Conservation (phyloP, 2,329 filamentous ascomycete genomes). For the Hymenoscyphus albidus region DNA sequence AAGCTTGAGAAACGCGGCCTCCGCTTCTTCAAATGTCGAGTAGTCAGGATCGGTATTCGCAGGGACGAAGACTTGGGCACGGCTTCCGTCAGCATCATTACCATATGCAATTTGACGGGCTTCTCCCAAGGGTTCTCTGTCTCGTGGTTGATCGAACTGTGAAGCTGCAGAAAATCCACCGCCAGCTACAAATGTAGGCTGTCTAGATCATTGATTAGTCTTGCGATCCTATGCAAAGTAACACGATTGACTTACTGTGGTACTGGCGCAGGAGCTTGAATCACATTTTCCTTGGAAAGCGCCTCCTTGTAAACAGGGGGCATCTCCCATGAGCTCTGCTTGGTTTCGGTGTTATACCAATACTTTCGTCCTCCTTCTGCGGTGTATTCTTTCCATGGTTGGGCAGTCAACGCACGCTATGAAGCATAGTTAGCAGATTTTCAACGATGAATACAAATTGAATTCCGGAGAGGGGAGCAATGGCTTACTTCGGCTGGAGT, state of each 20-base stretch:
- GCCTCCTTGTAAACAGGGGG: conserved; percentile 77
- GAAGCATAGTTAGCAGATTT: conserved; percentile 14
- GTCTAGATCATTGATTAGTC: conserved; percentile 19
- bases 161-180: conserved; percentile 36
- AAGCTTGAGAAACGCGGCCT: conserved; percentile 88
- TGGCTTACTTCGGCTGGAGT: conserved; percentile 67
- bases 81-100: conserved; percentile 46
- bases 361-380: conserved; percentile 85
- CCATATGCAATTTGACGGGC: conserved; percentile 56
- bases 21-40: conserved; percentile 77
- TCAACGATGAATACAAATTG: background rate
- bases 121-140: conserved; percentile 45
- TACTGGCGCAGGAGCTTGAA: conserved; percentile 39
- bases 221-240: background rate
- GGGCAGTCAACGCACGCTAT: conserved; percentile 73
- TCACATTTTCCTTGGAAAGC: conserved; percentile 52
- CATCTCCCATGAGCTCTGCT: conserved; percentile 93
- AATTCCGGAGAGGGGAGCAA: conserved; percentile 22
- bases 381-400: conserved; percentile 91
- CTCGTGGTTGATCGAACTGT: conserved; percentile 34
- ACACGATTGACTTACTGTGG: conserved; percentile 41
- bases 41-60: conserved; percentile 73
- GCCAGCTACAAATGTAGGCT: conserved; percentile 42
- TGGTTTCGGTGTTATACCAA: conserved; percentile 91
- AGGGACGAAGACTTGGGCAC: conserved; percentile 57